phyloP scores from a whole-genome alignment of 1,284 basidiomycete species.

The Pseudozyma tsukubaensis region DNA sequence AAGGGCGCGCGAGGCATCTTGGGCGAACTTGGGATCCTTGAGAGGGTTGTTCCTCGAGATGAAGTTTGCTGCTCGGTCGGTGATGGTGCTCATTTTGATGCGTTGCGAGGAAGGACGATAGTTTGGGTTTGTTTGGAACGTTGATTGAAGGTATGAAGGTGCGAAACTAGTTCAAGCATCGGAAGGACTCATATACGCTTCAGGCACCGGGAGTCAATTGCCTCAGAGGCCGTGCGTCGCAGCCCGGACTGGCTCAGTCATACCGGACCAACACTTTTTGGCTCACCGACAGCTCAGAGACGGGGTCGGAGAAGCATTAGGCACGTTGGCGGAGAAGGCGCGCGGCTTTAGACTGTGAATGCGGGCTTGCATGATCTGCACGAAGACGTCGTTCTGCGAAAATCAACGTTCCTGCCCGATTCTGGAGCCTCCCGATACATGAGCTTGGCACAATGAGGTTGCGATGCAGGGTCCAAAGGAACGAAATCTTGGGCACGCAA shows the following conservation, averaged over 20 bases:
- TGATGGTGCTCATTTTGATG: constrained; percentile 34
- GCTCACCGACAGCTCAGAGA: neutral
- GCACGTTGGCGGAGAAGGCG: constrained; percentile 1
- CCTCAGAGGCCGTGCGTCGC: neutral
- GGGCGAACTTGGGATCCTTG: constrained; percentile 36
- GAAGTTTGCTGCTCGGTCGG: constrained; percentile 37
- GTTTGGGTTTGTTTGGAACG: neutral
- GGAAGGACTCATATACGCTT: too few relatives aligned
- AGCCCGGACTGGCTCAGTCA: neutral
- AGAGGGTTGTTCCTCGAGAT: constrained; percentile 46
- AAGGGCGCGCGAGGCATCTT: constrained; percentile 33
- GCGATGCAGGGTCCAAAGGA: constrained; percentile 14
- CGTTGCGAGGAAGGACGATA: too few relatives aligned
- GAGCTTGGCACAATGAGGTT: neutral
- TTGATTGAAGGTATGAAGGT: neutral
- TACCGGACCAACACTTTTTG: neutral
- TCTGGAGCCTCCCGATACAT: neutral
- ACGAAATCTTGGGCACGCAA: neutral
- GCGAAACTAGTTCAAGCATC: neutral
- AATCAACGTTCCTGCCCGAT: neutral
- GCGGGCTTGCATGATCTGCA: constrained; percentile 1
- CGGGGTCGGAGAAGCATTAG: neutral
- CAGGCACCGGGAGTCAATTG: too few relatives aligned
- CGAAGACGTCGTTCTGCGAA: constrained; percentile 11
- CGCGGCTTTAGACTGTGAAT: neutral